phyloP scores from a whole-genome alignment of 257 asterid genomes.

The Anisodus acutangulus region DNA sequence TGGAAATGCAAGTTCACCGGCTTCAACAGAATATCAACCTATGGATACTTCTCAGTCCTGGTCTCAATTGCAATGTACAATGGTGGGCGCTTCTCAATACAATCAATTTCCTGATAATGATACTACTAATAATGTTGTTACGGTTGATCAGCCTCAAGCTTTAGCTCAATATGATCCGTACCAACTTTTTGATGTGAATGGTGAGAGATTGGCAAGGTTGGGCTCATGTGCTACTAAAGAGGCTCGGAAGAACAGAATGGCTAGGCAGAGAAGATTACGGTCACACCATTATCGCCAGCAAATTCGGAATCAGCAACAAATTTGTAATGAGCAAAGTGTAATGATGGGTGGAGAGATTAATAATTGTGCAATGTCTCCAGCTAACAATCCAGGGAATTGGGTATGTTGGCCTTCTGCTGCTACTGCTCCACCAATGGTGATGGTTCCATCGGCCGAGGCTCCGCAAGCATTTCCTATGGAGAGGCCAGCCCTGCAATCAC shows the following conservation, averaged over 20 bases:
- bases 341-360: constrained; percentile 33
- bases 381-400: constrained; percentile 47
- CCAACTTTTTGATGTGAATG: constrained; percentile 53
- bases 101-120: constrained; percentile 42
- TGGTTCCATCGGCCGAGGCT: constrained; percentile 30
- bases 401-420: constrained; percentile 53
- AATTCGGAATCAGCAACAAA: neutral
- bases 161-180: constrained; percentile 42
- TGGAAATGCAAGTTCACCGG: constrained; percentile 46
- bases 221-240: constrained; percentile 83
- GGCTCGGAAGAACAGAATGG: constrained; percentile 96
- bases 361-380: constrained; percentile 29
- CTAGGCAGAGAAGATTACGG: constrained; percentile 63
- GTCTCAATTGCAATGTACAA: constrained; percentile 42
- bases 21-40: constrained; percentile 43
- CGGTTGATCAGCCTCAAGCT: constrained; percentile 40
- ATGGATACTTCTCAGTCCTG: constrained; percentile 60
- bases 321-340: neutral
- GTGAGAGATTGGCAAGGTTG: constrained; percentile 53
- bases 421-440: constrained; percentile 25
- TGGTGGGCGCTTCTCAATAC: constrained; percentile 46
- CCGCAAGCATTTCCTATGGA: constrained; percentile 35
- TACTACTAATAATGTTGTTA: neutral
- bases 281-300: constrained; percentile 53
- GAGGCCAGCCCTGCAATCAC: constrained; percentile 40